These are phyloP conservation scores for Alternaria consortialis DNA, from an alignment of 2,329 filamentous ascomycete species.

Conservation along the genomic window DNA sequence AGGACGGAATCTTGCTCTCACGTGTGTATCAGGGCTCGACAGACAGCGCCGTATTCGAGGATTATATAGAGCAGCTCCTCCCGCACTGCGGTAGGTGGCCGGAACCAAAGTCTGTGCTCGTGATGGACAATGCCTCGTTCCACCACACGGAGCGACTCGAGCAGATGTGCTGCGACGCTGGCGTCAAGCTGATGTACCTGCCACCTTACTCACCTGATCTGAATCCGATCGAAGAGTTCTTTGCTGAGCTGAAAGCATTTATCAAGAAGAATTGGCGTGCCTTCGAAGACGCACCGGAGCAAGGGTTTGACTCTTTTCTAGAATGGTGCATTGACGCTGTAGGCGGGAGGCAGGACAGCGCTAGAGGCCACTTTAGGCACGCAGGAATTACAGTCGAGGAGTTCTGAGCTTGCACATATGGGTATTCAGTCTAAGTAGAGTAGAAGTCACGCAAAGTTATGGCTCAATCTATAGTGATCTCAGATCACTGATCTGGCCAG, in stretches of 20 bases:
- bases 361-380: conserved; percentile 38
- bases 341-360: conserved; percentile 30
- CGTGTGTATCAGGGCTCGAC: conserved; percentile 16
- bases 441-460: neutral
- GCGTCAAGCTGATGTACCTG: conserved; percentile 47
- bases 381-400: conserved; percentile 22
- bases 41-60: conserved; percentile 18
- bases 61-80: conserved; percentile 23
- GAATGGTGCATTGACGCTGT: conserved; percentile 40
- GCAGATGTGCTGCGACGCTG: conserved; percentile 41
- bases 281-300: conserved; percentile 15
- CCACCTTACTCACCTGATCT: conserved; percentile 50
- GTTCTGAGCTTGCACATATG: neutral
- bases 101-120: conserved; percentile 18
- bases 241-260: conserved; percentile 48
- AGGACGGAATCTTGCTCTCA: neutral
- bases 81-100: conserved; percentile 12
- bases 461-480: conserved; percentile 1
- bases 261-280: conserved; percentile 33
- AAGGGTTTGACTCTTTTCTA: conserved; percentile 36
- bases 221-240: conserved; percentile 52
- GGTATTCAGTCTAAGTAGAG: neutral
- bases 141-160: conserved; percentile 32
- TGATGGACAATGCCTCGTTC: conserved; percentile 25
- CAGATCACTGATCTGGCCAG: neutral